Evolutionary conservation across 2,329 filamentous ascomycete genomes (phyloP), one percentile per base, ranked within the genome.

Genomic region (Metarhizium sp.): DNA sequence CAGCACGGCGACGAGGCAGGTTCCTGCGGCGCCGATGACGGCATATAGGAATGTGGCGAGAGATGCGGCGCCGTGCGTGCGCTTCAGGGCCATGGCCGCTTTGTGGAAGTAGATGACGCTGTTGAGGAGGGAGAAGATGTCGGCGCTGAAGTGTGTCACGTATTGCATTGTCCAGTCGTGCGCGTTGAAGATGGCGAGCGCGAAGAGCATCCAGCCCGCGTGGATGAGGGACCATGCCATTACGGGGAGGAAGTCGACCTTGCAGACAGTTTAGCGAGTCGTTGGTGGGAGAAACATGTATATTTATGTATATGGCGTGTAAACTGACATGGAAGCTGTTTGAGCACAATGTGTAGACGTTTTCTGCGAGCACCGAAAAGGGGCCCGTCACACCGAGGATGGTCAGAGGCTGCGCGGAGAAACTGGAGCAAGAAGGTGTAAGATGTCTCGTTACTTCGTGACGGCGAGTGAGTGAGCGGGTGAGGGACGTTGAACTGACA

Each of bases 141-240:
- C 84, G 47, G 80, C 82, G 57, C 77, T 83, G 66, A 86, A 86
- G 20, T 78, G 81, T 2, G 84, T 87, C 51, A 87, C 84, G 66
- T 86, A 86, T 61, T 80, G 75, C 84, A 86, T 87, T 0, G 83
- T 86, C 80, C 82, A 86, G 66, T 86, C 82, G 63, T 86, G 82
- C 4, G 82, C 83, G 66, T 86, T 86, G 67, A 86, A 79, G 52
- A 85, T 78, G 54, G 83, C 82, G 13, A 87, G 73, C 3, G 86
- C 67, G 60, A 78, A 79, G 63, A 85, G 81, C 75, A 86, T 79
- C 84, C 84, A 87, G 7, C 75, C 79, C 6, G 82, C 74, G 64
- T 87, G 83, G 52, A 86, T 83, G 40, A 85, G 74, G 2, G 80
- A 78, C 83, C 83, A 87, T 2, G 84, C 81, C 81, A 86, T 86